Evolutionary conservation across 2,329 filamentous ascomycete species (phyloP).

Genomic region (Fusarium metavorans): DNA sequence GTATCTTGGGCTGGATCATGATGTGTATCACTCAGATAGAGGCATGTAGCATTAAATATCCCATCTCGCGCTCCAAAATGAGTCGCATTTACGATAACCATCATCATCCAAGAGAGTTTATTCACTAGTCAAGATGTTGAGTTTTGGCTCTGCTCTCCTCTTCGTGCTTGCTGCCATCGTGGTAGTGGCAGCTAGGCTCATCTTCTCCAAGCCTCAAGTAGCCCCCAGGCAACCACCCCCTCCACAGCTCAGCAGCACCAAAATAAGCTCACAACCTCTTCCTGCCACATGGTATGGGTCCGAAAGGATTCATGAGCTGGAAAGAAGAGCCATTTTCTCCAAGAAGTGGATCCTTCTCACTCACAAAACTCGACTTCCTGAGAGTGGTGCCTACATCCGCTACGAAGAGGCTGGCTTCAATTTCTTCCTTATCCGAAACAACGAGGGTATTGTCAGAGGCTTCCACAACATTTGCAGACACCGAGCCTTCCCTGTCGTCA

Average conservation of each 20-base stretch:
- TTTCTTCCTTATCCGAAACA: constrained; percentile 65
- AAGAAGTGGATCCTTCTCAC: constrained; percentile 67
- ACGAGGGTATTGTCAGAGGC: constrained; percentile 66
- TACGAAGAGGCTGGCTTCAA: constrained; percentile 67
- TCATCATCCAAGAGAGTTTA: neutral
- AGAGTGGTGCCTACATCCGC: constrained; percentile 67
- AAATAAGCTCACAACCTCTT: constrained; percentile 31
- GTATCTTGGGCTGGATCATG: neutral
- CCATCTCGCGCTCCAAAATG: neutral
- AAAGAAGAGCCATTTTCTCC: constrained; percentile 68
- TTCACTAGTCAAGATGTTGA: neutral
- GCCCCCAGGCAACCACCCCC: constrained; percentile 19
- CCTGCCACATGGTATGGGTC: constrained; percentile 61
- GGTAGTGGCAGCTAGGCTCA: neutral
- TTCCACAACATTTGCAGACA: constrained; percentile 75
- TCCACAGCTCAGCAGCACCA: constrained; percentile 15
- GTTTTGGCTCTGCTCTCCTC: neutral
- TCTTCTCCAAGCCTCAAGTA: constrained; percentile 20
- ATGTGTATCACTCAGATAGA: neutral
- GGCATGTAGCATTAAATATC: neutral
- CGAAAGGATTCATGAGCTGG: constrained; percentile 66
- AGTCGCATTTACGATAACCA: neutral
- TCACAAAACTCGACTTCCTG: constrained; percentile 61
- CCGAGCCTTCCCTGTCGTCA: constrained; percentile 69
- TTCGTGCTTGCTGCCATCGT: neutral